These are phyloP conservation scores for Patellifolia procumbens DNA, from an alignment of 179 eudicot species.

Conservation along the genomic window DNA sequence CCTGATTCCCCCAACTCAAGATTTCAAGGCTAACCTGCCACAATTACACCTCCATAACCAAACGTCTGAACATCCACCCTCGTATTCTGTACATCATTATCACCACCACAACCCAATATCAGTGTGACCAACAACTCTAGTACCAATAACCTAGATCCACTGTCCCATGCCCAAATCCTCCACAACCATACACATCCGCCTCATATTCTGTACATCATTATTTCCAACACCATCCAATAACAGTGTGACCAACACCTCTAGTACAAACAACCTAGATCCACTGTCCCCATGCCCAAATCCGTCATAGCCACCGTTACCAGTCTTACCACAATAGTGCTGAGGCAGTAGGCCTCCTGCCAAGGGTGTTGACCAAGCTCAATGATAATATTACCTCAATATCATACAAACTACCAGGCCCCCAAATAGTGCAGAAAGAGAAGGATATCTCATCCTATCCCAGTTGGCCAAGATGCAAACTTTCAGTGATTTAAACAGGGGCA, in stretches of 20 bases:
- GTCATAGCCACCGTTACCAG: background rate
- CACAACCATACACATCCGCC: no score
- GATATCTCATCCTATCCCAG: background rate
- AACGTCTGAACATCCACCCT: background rate
- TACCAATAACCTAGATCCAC: no score
- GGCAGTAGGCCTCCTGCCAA: background rate
- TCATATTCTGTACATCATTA: no score
- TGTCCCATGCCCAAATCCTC: no score
- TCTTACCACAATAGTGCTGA: background rate
- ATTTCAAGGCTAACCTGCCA: background rate
- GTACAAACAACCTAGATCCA: background rate
- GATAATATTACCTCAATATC: background rate
- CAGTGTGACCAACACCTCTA: background rate
- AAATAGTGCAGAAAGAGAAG: background rate
- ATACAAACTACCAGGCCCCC: background rate
- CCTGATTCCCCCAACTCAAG: background rate
- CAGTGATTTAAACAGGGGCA: background rate
- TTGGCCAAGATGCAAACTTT: background rate
- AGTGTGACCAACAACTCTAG: background rate
- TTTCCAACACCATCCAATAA: no score
- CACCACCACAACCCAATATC: background rate
- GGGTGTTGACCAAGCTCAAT: background rate
- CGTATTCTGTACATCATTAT: background rate
- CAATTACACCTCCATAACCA: background rate
- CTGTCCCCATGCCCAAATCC: background rate